Evolutionary conservation across 805 yeast species (phyloP), one percentile per base, ranked within the genome.

Genomic region (Ogataea pini): DNA sequence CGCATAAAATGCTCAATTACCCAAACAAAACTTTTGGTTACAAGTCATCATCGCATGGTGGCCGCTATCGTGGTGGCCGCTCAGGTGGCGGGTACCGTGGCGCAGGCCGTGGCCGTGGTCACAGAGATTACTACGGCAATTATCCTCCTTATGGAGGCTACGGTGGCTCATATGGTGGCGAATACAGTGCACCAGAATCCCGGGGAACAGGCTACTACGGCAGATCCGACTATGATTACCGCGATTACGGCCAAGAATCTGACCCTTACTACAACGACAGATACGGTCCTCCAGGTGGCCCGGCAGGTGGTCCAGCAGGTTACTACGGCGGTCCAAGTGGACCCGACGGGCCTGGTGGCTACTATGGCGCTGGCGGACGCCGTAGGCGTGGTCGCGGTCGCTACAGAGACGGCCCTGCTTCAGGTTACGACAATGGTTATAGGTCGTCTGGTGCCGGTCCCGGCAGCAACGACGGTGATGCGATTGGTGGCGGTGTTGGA

Each of bases 1-100:
- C 61, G 1, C 71, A 68, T 47, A 57, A 51, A 32, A 64, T 67
- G 70, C 47, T 63, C 19, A 68, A 67, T 49, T 64, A 67, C 46
- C 60, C 67, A n/a, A 64, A 64, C 43, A 52, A 59, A 29, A 56
- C 64, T 3, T 63, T 65, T 28, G 71, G 69, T 9, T 70, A 70
- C 51, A 68, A 62, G 37, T 59, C 70, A 13, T 56, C 65, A 31
- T 49, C 57, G 7, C 51, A 44, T 17, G 43, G 50, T 12, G 47
- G 47, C 24, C 40, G 54, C 27, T 42, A 13, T 16, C 36, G 57
- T 29, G 54, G 51, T 2, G 42, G 51, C 3, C 24, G 33, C 32
- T 36, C 47, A 22, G 41, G 38, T 57, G 60, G 37, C 52, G 51
- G 50, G 42, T 47, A 43, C 20, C 24, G 46, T 29, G 28, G 38